A percentile compares a stretch with the other conserved stretches of the same genome.
These are phyloP conservation scores for Sclerotinia trifoliorum DNA, from an alignment of 2,329 filamentous ascomycete genomes.

Conservation along the genomic window DNA sequence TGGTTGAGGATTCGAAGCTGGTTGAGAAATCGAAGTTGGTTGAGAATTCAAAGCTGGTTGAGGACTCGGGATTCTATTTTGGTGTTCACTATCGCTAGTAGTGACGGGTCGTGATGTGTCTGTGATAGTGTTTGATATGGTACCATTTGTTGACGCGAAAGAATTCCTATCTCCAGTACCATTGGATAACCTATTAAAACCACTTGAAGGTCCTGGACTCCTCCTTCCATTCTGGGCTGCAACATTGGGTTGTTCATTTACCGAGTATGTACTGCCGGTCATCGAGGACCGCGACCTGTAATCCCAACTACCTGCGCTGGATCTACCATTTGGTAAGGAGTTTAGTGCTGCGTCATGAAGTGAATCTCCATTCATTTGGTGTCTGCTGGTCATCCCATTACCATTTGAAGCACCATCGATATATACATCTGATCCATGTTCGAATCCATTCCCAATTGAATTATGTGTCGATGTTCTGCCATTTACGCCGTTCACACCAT, in stretches of 20 bases:
- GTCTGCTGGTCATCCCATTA: conserved; percentile 24
- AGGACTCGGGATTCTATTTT: conserved; percentile 30
- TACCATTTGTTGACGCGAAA: conserved; percentile 36
- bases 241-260: conserved; percentile 36
- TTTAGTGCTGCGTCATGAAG: conserved; percentile 53
- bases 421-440: conserved; percentile 39
- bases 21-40: conserved; percentile 31
- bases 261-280: conserved; percentile 37
- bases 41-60: conserved; percentile 32
- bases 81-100: conserved; percentile 32
- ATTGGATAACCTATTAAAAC: conserved; percentile 30
- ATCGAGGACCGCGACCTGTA: conserved; percentile 35
- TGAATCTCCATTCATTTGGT: conserved; percentile 37
- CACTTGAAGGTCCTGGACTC: conserved; percentile 36
- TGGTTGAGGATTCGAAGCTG: conserved; percentile 32
- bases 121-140: conserved; percentile 25
- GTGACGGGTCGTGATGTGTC: conserved; percentile 28
- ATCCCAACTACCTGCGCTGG: conserved; percentile 45
- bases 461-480: conserved; percentile 34
- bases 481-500: conserved; percentile 33
- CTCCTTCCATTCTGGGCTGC: conserved; percentile 37
- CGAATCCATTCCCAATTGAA: conserved; percentile 40
- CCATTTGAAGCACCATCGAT: conserved; percentile 30
- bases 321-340: conserved; percentile 57
- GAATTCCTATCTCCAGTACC: conserved; percentile 34